phyloP scores from a whole-genome alignment of 2,329 filamentous ascomycete genomes.

The Fusarium vanettenii region DNA sequence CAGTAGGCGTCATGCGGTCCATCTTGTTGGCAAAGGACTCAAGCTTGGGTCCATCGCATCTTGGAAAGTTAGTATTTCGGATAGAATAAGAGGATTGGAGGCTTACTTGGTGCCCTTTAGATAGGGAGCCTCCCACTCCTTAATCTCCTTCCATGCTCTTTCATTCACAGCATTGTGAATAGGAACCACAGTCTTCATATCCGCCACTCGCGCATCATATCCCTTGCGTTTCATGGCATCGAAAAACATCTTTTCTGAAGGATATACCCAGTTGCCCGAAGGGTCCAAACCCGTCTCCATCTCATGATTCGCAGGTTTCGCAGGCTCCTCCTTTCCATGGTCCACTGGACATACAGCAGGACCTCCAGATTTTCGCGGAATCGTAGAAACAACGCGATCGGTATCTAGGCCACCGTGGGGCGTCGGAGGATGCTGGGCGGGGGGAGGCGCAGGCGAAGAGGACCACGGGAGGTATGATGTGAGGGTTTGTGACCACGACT shows the following conservation, averaged over 20 bases:
- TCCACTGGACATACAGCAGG: constrained; percentile 53
- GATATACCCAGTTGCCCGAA: constrained; percentile 96
- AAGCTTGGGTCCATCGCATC: constrained; percentile 80
- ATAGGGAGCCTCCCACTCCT: constrained; percentile 84
- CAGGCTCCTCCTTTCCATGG: constrained; percentile 44
- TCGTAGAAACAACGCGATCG: constrained; percentile 81
- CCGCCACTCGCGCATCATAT: constrained; percentile 74
- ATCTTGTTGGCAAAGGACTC: constrained; percentile 84
- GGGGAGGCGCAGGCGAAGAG: constrained; percentile 42
- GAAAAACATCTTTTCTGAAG: constrained; percentile 97
- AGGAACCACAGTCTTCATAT: constrained; percentile 93
- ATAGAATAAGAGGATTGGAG: rapidly evolving
- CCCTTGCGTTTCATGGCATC: constrained; percentile 95
- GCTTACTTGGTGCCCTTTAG: constrained; percentile 66
- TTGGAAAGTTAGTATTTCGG: constrained; percentile 28
- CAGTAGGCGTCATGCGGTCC: constrained; percentile 80
- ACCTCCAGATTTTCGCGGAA: constrained; percentile 70
- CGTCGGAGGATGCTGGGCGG: constrained; percentile 12
- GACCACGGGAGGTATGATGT: constrained; percentile 56
- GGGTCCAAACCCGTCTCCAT: constrained; percentile 78
- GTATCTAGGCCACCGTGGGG: constrained; percentile 63
- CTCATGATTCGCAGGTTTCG: constrained; percentile 75
- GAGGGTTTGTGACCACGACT: constrained; percentile 59
- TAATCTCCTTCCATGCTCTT: constrained; percentile 92
- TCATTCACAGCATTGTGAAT: constrained; percentile 99